Conservation (phyloP, 1,284 basidiomycete genomes). For the Malassezia restricta region DNA sequence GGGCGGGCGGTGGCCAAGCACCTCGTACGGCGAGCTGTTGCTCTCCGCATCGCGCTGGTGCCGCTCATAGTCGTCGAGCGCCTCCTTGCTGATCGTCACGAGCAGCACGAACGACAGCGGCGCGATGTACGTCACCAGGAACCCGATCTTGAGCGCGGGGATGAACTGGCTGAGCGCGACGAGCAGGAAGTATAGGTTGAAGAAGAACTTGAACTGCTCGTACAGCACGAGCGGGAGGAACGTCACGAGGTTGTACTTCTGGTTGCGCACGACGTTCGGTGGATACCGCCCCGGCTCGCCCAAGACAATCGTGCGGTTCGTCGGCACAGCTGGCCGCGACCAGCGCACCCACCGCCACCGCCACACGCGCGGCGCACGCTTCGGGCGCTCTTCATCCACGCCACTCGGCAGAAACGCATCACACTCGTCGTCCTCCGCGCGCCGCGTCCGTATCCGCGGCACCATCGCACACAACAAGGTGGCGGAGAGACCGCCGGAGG, state of each 20-base stretch:
- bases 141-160: conserved; percentile 93
- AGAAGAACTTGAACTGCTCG: conserved; percentile 99
- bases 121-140: conserved; percentile 88
- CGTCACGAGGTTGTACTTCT: conserved; percentile 89
- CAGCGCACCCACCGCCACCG: background rate
- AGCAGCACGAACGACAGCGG: conserved; percentile 86
- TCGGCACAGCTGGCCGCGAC: background rate
- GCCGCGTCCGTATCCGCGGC: no score
- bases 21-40: conserved; percentile 80
- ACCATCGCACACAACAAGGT: no score
- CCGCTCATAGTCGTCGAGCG: conserved; percentile 91
- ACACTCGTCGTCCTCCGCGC: conserved; percentile 6
- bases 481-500: no score
- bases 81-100: conserved; percentile 97
- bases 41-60: conserved; percentile 81
- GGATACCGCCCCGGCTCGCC: conserved; percentile 45
- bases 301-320: conserved; percentile 6
- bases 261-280: conserved; percentile 83
- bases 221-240: conserved; percentile 95
- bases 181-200: conserved; percentile 96
- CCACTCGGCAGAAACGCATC: conserved; percentile 8
- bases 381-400: conserved; percentile 4
- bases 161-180: conserved; percentile 93
- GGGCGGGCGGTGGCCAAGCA: conserved; percentile 53
- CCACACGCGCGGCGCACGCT: conserved; percentile 1